Evolutionary conservation across 306 rosid species (phyloP), one percentile per base, ranked within the genome.

Genomic region (Geum urbanum): DNA sequence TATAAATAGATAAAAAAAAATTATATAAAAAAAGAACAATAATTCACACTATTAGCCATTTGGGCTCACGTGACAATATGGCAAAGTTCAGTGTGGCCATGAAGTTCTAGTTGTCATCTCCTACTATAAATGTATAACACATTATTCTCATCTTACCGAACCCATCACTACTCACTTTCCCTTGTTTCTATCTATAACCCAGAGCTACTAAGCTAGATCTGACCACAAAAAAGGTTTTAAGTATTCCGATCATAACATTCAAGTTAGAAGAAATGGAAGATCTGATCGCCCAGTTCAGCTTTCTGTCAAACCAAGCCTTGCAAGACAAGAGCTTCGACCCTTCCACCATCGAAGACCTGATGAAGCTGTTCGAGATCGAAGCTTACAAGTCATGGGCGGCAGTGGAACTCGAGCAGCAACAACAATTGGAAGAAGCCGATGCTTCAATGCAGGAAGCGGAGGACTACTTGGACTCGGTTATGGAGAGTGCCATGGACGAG

Each of bases 301-400:
- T 91, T 75, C 91, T 91, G 73, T 88, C 97, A 19, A 76, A 87
- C 59, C 88, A 87, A 48, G 86, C 96, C 27, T 60, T 91, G 9
- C 73, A 82, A 22, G 96, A 88, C 87, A 86, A 91, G 67, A 81
- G n/a, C 87, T 91, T 94, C 64, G 96, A 91, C 52, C 96, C 97
- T 2, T 83, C 95, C 24, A 71, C 85, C 18, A 83, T 89, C 15
- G 92, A 94, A 75, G 95, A 87, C 77, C 85, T 89, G 0, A 83
- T 89, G 92, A 91, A 76, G 70, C 92, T 94, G 6, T 94, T 94
- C 39, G 99, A 94, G 88, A 80, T 94, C 24, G 99, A 94, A n/a
- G 87, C 96, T 1, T 94, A 91, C 92, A 94, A 78, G 4, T 86
- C 96, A 49, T 91, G 97, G 99, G 99, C 92, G 0, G 95, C 96